Percentiles rank a stretch among this genome's conserved stretches.
Evolutionary conservation across 2,329 filamentous ascomycete genomes (phyloP).

Genomic region (Neophaeococcomyces aloes): DNA sequence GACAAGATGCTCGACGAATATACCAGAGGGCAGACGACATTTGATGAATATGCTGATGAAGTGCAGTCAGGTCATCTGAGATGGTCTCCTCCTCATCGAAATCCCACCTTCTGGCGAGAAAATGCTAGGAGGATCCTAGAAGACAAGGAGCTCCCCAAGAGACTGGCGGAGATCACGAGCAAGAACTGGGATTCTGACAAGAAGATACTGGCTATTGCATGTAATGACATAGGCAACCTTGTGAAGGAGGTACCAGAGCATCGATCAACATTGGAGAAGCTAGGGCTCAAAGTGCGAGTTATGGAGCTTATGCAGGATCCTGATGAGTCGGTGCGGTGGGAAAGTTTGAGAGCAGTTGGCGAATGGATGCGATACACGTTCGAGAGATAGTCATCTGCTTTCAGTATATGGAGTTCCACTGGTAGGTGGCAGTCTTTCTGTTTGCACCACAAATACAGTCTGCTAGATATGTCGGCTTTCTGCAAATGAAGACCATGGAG

Average conservation of each 20-base stretch:
- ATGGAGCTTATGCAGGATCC: constrained; percentile 90
- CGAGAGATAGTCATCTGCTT: constrained; percentile 32
- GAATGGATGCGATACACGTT: constrained; percentile 66
- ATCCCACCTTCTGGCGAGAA: constrained; percentile 78
- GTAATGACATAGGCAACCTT: constrained; percentile 80
- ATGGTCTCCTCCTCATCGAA: constrained; percentile 87
- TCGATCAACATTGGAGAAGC: constrained; percentile 65
- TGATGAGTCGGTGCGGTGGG: constrained; percentile 84
- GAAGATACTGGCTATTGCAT: constrained; percentile 79
- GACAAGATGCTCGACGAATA: constrained; percentile 75
- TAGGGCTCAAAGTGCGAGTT: constrained; percentile 73
- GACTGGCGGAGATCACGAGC: constrained; percentile 75
- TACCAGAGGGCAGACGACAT: constrained; percentile 56
- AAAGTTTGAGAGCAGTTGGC: constrained; percentile 74
- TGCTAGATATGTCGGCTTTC: too few relatives aligned
- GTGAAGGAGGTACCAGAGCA: constrained; percentile 85
- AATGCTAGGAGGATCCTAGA: constrained; percentile 83
- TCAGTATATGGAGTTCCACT: background rate
- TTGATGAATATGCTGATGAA: constrained; percentile 66
- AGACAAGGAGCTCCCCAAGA: constrained; percentile 63
- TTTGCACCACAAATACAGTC: too few relatives aligned
- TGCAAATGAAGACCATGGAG: too few relatives aligned
- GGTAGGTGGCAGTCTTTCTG: too few relatives aligned
- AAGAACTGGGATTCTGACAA: constrained; percentile 77
- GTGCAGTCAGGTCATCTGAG: constrained; percentile 75